These are phyloP conservation scores for barrel medic (Medicago truncatula) DNA, from an alignment of 306 rosid genomes.

Conservation along the genomic window DNA sequence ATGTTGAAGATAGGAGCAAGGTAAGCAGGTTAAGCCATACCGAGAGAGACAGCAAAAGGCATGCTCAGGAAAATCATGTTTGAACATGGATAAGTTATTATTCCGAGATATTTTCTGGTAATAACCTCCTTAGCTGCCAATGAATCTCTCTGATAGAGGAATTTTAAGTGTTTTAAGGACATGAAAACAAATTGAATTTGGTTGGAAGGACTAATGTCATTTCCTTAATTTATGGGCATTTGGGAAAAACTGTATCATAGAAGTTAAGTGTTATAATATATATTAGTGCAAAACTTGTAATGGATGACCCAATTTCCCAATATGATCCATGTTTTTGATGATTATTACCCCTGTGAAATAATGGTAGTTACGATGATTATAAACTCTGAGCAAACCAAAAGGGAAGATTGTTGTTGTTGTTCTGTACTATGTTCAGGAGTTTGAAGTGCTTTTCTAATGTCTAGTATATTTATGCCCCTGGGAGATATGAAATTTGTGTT, in stretches of 20 bases:
- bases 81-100: conserved; percentile 38
- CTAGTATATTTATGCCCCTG: neutral
- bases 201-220: conserved; percentile 39
- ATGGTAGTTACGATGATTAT: conserved; percentile 29
- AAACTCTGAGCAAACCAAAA: neutral
- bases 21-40: conserved; percentile 56
- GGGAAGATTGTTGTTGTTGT: conserved; percentile 6
- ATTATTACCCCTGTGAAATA: conserved; percentile 35
- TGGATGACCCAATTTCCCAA: conserved; percentile 43
- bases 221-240: conserved; percentile 40
- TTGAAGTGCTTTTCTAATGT: neutral
- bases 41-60: conserved; percentile 76
- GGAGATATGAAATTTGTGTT: too few relatives aligned
- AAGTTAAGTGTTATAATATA: conserved; percentile 21
- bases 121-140: conserved; percentile 15
- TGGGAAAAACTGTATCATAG: conserved; percentile 44
- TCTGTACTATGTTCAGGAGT: neutral
- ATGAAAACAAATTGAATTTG: conserved; percentile 37
- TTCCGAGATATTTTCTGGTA: conserved; percentile 31
- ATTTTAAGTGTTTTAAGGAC: conserved; percentile 35
- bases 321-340: conserved; percentile 38
- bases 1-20: conserved; percentile 55
- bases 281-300: conserved; percentile 43
- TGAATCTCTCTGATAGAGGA: conserved; percentile 4
- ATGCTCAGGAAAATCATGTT: conserved; percentile 70